These are phyloP conservation scores for Hygrocybe coccinea DNA, from an alignment of 768 basidiomycete genomes.

Conservation along the genomic window DNA sequence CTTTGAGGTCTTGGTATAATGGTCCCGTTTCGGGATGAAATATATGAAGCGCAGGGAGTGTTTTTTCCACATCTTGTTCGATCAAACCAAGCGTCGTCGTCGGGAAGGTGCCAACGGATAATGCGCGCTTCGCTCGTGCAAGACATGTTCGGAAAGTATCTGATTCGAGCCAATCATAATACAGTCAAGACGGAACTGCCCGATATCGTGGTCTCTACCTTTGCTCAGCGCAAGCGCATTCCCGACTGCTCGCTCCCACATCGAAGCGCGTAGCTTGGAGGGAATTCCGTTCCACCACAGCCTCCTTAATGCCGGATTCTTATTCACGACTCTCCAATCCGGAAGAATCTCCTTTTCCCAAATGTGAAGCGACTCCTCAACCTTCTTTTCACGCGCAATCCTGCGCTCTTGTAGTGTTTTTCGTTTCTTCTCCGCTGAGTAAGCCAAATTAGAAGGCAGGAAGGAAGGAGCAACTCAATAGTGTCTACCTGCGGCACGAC, in stretches of 20 bases:
- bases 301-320: constrained; percentile 57
- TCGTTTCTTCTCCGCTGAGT: constrained; percentile 47
- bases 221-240: constrained; percentile 78
- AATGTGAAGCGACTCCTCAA: constrained; percentile 62
- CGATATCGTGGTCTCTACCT: constrained; percentile 43
- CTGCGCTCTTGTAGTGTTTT: constrained; percentile 60
- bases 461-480: constrained; percentile 1
- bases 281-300: constrained; percentile 92
- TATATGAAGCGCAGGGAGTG: constrained; percentile 73
- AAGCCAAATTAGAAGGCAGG: constrained; percentile 5
- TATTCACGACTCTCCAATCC: constrained; percentile 74
- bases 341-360: constrained; percentile 82
- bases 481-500: constrained; percentile 62
- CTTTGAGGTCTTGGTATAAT: constrained; percentile 74
- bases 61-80: constrained; percentile 69
- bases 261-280: constrained; percentile 64
- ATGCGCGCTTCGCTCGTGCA: constrained; percentile 66
- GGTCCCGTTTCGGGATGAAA: constrained; percentile 76
- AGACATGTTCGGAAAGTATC: constrained; percentile 71
- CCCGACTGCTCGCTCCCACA: constrained; percentile 86
- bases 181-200: constrained; percentile 7
- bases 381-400: constrained; percentile 55
- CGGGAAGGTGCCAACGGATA: constrained; percentile 64
- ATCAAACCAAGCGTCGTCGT: constrained; percentile 54
- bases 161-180: constrained; percentile 23